phyloP scores from a whole-genome alignment of 371 early-diverging fungal genomes.

The Fennellomyces sp. region DNA sequence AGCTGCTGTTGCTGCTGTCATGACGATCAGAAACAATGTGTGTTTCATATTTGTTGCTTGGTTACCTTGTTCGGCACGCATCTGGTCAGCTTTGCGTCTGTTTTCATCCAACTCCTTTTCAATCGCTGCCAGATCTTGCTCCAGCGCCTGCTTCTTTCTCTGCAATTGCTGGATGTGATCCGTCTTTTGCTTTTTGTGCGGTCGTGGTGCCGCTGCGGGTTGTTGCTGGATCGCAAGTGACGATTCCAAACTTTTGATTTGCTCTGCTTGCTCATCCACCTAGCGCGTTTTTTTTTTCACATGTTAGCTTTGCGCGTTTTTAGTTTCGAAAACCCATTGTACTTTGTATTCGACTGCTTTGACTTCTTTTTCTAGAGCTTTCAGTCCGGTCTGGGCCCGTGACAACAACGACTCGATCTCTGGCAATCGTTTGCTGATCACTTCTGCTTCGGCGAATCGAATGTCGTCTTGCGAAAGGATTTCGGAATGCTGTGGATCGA shows the following conservation, averaged over 20 bases:
- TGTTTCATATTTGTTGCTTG: background rate
- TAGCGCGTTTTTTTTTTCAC: background rate
- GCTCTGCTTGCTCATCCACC: slow-evolving; percentile 2
- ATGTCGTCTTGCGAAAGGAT: slow-evolving; percentile 13
- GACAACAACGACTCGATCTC: slow-evolving; percentile 3
- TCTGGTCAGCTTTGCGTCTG: too few species aligned
- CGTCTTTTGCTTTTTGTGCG: background rate
- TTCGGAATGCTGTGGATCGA: slow-evolving; percentile 6
- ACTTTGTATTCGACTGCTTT: slow-evolving; percentile 8
- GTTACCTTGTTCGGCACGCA: background rate
- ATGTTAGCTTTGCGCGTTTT: too few species aligned
- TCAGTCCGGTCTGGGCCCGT: background rate
- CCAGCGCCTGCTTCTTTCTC: background rate
- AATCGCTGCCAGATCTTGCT: background rate
- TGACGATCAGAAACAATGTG: background rate
- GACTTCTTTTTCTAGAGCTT: slow-evolving; percentile 8
- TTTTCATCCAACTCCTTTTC: background rate
- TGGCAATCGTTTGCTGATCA: slow-evolving; percentile 5
- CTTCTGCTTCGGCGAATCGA: background rate
- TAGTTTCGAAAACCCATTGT: too few species aligned
- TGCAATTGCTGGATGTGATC: background rate
- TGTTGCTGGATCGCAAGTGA: too few species aligned
- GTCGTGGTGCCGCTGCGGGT: background rate
- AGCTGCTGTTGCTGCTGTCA: background rate
- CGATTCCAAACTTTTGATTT: background rate